Percentiles rank a stretch among this genome's conserved stretches.
These are phyloP conservation scores for Xylaria sp. DNA, from an alignment of 2,329 filamentous ascomycete genomes.

Conservation along the genomic window DNA sequence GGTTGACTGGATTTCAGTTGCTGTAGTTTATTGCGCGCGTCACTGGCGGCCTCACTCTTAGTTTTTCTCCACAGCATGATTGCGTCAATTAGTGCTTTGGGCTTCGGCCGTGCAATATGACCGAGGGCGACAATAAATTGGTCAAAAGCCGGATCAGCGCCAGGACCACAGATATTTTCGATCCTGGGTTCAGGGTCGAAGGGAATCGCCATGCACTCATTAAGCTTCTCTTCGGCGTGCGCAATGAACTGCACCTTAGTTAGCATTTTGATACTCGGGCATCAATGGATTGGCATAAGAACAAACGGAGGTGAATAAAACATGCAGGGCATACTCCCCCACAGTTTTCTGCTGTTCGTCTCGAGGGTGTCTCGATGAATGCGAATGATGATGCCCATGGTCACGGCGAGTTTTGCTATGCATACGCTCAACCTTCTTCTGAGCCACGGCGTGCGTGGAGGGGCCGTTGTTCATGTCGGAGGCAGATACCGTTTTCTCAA, in stretches of 20 bases:
- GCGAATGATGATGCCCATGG: conserved; percentile 78
- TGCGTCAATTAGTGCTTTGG: conserved; percentile 93
- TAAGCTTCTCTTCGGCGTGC: conserved; percentile 96
- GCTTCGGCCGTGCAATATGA: conserved; percentile 93
- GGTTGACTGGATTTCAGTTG: conserved; percentile 59
- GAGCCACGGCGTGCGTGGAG: conserved; percentile 59
- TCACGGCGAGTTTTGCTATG: conserved; percentile 77
- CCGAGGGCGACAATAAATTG: conserved; percentile 93
- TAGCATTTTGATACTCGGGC: conserved; percentile 43
- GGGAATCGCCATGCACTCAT: conserved; percentile 82
- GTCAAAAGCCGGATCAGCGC: conserved; percentile 89
- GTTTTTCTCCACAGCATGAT: conserved; percentile 98
- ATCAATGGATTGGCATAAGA: conserved; percentile 20
- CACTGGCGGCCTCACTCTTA: conserved; percentile 88
- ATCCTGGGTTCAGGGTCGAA: conserved; percentile 85
- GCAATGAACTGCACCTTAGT: conserved; percentile 77
- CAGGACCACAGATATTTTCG: conserved; percentile 89
- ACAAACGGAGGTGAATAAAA: conserved; percentile 89
- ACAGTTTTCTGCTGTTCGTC: conserved; percentile 90
- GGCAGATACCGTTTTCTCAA: conserved; percentile 61
- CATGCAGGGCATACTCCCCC: conserved; percentile 97
- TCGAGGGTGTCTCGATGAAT: conserved; percentile 76
- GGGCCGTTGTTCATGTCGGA: conserved; percentile 57
- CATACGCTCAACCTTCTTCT: conserved; percentile 68
- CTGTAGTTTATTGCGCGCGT: conserved; percentile 70